Evolutionary conservation across 2,329 filamentous ascomycete genomes (phyloP).

Genomic region (Fusarium secorum): DNA sequence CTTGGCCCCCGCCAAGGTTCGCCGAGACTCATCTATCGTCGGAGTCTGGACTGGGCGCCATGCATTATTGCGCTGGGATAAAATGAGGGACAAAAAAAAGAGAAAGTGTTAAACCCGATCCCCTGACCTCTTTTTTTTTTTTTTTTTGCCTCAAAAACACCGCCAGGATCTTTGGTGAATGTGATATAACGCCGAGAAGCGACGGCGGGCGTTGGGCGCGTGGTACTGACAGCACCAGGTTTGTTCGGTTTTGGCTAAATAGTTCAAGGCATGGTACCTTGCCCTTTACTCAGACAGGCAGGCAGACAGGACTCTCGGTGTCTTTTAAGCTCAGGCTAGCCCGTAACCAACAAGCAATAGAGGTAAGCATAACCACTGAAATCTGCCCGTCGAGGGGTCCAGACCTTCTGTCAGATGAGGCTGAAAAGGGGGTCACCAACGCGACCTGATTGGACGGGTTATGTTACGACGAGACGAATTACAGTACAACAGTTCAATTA

Average conservation of each 20-base stretch:
- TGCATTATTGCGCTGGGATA: constrained; percentile 8
- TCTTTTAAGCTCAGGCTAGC: constrained; percentile 24
- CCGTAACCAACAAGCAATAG: not conserved
- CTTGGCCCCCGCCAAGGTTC: constrained; percentile 31
- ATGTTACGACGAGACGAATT: constrained; percentile 5
- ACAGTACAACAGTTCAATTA: constrained; percentile 4
- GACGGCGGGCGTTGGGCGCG: constrained; percentile 7
- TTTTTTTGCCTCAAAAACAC: not conserved
- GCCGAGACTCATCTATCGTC: constrained; percentile 23
- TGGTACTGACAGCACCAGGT: not conserved
- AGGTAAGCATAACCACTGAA: constrained; percentile 27
- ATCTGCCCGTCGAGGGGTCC: constrained; percentile 9
- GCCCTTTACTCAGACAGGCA: constrained; percentile 5
- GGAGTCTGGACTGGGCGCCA: constrained; percentile 33
- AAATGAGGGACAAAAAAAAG: constrained; percentile 1
- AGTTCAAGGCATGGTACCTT: not conserved
- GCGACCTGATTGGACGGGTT: constrained; percentile 14
- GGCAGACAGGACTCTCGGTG: constrained; percentile 7
- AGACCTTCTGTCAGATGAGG: constrained; percentile 35
- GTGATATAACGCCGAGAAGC: constrained; percentile 2
- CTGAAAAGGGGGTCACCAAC: constrained; percentile 31
- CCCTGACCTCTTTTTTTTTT: not conserved
- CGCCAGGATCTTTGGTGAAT: not conserved
- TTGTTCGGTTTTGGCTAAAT: constrained; percentile 3
- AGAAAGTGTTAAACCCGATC: not conserved